Evolutionary conservation across 345 rosid species (phyloP).

Genomic region (Dipteronia sinensis): DNA sequence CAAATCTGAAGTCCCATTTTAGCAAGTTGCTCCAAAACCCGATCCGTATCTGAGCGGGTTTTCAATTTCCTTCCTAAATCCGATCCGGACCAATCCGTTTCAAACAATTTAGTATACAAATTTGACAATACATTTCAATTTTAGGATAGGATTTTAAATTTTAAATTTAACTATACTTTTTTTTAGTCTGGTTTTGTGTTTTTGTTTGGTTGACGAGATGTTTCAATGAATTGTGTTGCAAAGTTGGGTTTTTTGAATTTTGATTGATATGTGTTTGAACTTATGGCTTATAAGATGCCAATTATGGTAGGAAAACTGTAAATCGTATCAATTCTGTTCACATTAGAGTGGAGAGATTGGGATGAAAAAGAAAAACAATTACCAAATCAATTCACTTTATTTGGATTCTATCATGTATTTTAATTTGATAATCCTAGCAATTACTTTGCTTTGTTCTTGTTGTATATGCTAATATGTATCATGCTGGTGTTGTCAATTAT

Average conservation of each 20-base stretch:
- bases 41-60: too few relatives aligned
- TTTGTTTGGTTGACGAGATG: neutral
- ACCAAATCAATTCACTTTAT: too few relatives aligned
- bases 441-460: neutral
- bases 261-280: neutral
- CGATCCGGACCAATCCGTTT: too few relatives aligned
- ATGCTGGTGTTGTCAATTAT: neutral
- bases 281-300: neutral
- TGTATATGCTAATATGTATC: neutral
- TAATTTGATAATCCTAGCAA: neutral
- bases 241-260: neutral
- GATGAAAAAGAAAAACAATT: too few relatives aligned
- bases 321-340: neutral
- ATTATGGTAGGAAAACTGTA: neutral
- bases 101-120: too few relatives aligned
- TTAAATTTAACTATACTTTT: too few relatives aligned
- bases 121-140: too few relatives aligned
- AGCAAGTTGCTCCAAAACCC: too few relatives aligned
- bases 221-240: neutral
- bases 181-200: neutral
- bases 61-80: too few relatives aligned
- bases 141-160: too few relatives aligned
- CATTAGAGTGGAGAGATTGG: neutral
- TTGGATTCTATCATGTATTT: neutral
- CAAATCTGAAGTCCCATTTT: too few relatives aligned